Evolutionary conservation across 1,284 basidiomycete species (phyloP), one percentile per base, ranked within the genome.

Genomic region (Tremellales sp.): DNA sequence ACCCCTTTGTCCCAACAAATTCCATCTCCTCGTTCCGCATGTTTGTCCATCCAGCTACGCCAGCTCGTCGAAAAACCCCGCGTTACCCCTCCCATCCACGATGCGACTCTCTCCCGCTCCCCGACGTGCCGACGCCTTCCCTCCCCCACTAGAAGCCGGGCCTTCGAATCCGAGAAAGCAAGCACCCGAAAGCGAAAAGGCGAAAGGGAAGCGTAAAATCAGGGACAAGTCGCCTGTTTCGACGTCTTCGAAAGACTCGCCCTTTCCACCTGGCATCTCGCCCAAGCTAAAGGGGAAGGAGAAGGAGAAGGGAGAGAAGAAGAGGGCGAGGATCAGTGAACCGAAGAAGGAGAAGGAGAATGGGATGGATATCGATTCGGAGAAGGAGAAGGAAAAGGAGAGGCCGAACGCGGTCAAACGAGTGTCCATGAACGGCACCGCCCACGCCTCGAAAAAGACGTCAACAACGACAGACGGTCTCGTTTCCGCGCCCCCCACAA

Each of bases 1-100:
- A 18, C 47, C 56, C 2, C 7, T 51, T 0, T 70, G 67, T 44
- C 61, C 57, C 4, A 63, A 65, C 22, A 63, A 66, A 8, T 67
- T 70, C 52, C 64, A 65, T 40, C 56, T 70, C 4, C 49, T 68
- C 12, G 46, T 68, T 13, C 68, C 68, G 0, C 67, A 68, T 46
- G 38, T 56, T 14, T 66, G 65, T 40, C 64, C 65, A 6, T 40
- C 53, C 1, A 29, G 47, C 4, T 61, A 50, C 43, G 57, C 62
- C 18, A 63, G 62, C 2, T 50, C 61, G 2, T 24, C 48, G 5
- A 37, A 37, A 14, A 66, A 66, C 32, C 60, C 64, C 9, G 36
- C 53, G 4, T 22, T 51, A 12, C 58, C 58, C 5, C 44, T 58
- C 4, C 54, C 63, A 12, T 35, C 52, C 3, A 48, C 44, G 1